phyloP scores from a whole-genome alignment of 2,329 filamentous ascomycete species.

The Dryadomyces quercivorus region DNA sequence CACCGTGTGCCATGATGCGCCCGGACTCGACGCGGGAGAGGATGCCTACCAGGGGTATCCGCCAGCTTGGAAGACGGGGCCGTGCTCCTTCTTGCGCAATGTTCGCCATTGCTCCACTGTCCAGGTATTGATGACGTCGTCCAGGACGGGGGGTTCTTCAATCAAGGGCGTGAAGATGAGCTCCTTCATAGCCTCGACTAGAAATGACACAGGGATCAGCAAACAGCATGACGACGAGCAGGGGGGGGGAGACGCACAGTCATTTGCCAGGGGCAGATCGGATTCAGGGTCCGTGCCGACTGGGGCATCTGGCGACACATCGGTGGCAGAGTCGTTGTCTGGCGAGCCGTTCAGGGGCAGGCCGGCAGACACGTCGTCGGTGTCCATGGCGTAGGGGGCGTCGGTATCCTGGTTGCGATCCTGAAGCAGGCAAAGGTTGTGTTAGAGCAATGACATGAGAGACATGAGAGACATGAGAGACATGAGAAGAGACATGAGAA shows the following conservation, averaged over 20 bases:
- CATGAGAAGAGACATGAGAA: no score
- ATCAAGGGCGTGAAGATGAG: constrained; percentile 58
- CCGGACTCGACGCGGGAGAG: background rate
- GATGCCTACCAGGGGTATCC: constrained; percentile 71
- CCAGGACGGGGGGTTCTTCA: constrained; percentile 68
- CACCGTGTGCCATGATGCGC: background rate
- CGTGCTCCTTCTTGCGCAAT: constrained; percentile 69
- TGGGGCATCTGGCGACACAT: constrained; percentile 40
- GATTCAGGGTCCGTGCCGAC: constrained; percentile 36
- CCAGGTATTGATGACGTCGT: constrained; percentile 73
- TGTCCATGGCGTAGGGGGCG: constrained; percentile 43
- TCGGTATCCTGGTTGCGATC: constrained; percentile 26
- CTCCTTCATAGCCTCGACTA: constrained; percentile 78
- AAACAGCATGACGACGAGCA: background rate
- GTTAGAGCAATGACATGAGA: no score
- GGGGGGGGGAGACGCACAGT: constrained; percentile 30
- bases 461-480: no score
- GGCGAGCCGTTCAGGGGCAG: constrained; percentile 22
- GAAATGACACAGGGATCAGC: background rate
- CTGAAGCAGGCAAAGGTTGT: constrained; percentile 28
- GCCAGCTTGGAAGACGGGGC: constrained; percentile 75
- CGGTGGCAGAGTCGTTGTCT: constrained; percentile 40
- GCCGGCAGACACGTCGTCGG: constrained; percentile 38
- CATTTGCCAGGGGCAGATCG: constrained; percentile 36
- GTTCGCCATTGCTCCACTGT: constrained; percentile 72